Conservation (phyloP, 306 rosid genomes). For the Quillaja saponaria region DNA sequence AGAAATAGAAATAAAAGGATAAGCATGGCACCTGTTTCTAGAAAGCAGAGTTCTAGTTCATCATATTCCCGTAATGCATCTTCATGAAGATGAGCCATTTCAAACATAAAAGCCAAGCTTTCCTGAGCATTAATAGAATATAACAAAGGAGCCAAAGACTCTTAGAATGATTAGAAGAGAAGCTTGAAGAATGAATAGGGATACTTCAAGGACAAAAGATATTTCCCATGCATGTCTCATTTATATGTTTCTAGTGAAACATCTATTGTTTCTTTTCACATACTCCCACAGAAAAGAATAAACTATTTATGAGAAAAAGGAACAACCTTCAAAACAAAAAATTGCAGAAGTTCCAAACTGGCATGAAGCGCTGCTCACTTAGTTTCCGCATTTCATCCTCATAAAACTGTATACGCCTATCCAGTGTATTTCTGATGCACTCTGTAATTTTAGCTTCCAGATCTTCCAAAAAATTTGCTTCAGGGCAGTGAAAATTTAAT, state of each 20-base stretch:
- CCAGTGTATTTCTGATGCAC: slow-evolving; percentile 88
- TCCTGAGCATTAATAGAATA: slow-evolving; percentile 59
- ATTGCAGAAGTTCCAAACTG: slow-evolving; percentile 99
- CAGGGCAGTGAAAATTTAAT: slow-evolving; percentile 76
- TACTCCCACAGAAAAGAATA: neutral
- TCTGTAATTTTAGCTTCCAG: slow-evolving; percentile 88
- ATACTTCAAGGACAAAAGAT: slow-evolving; percentile 14
- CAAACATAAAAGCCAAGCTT: slow-evolving; percentile 99
- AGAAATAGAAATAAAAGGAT: slow-evolving; percentile 26
- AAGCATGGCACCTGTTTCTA: slow-evolving; percentile 79
- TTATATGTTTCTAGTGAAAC: neutral
- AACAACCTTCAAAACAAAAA: slow-evolving; percentile 92
- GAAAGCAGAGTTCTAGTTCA: slow-evolving; percentile 92
- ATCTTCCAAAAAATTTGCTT: slow-evolving; percentile 95
- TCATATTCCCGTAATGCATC: slow-evolving; percentile 96
- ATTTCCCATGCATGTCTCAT: neutral
- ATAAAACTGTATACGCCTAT: slow-evolving; percentile 92
- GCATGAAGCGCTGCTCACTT: slow-evolving; percentile 96
- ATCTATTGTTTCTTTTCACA: no score
- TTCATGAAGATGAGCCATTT: slow-evolving; percentile 93
- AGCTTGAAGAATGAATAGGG: slow-evolving; percentile 1
- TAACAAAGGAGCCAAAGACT: slow-evolving; percentile 33
- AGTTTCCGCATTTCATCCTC: slow-evolving; percentile 99
- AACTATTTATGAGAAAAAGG: slow-evolving; percentile 34
- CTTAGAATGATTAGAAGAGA: slow-evolving; percentile 25